A percentile compares a stretch with the other conserved stretches of the same genome.
These are phyloP conservation scores for Aurantiochytrium sp. DNA, from an alignment of 108 stramenopile genomes.

Conservation along the genomic window DNA sequence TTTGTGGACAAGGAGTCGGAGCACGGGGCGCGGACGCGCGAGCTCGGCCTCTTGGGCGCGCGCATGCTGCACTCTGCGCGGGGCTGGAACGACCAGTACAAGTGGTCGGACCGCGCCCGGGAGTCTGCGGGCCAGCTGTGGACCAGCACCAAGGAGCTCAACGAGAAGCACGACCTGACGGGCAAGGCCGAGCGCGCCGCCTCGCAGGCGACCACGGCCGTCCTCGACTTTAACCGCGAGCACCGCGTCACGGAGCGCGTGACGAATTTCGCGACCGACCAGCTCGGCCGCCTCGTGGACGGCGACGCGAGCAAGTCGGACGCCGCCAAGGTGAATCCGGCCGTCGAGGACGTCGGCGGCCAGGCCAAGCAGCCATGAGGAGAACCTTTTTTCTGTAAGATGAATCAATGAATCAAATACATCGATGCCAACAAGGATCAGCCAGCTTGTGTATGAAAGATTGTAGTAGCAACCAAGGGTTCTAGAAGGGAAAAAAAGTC, in stretches of 20 bases:
- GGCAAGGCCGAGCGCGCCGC: neutral
- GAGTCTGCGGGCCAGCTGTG: neutral
- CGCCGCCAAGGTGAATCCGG: too few relatives aligned
- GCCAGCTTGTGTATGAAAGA: neutral
- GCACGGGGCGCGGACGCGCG: neutral
- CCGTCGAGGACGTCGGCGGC: too few relatives aligned
- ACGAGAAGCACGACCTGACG: slow-evolving; percentile 22
- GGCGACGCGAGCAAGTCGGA: too few relatives aligned
- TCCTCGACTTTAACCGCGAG: neutral
- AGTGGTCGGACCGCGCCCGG: neutral
- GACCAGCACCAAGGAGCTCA: neutral
- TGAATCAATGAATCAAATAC: too few relatives aligned
- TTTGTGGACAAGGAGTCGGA: neutral
- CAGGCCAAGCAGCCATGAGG: too few relatives aligned
- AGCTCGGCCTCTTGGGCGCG: neutral
- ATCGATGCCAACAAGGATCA: too few relatives aligned
- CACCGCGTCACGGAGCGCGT: neutral
- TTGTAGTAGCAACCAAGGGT: neutral
- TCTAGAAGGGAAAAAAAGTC: neutral
- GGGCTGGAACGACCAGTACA: neutral
- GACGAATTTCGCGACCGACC: neutral
- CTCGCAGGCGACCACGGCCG: neutral
- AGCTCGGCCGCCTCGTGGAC: too few relatives aligned
- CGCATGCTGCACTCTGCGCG: neutral
- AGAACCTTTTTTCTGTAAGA: too few relatives aligned